phyloP scores from a whole-genome alignment of 768 basidiomycete genomes.

The Russula brevipes region DNA sequence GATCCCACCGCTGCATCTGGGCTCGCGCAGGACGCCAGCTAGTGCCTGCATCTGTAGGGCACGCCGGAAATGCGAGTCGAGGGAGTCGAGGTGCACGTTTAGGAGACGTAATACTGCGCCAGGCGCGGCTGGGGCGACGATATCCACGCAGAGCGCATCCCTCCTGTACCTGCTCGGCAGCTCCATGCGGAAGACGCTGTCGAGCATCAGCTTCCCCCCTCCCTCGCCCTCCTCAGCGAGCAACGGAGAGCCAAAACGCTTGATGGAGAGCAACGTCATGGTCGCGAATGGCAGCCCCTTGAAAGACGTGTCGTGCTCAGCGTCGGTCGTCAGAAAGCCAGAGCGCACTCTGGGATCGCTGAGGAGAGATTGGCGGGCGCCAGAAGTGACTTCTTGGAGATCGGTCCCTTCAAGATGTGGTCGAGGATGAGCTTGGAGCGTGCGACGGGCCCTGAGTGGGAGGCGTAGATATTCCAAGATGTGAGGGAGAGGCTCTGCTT shows the following conservation, averaged over 20 bases:
- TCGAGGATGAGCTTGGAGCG: conserved; percentile 34
- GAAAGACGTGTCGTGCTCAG: conserved; percentile 6
- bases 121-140: conserved; percentile 29
- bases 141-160: conserved; percentile 37
- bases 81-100: conserved; percentile 38
- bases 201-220: background rate
- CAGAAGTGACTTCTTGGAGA: conserved; percentile 1
- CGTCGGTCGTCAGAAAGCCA: background rate
- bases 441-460: conserved; percentile 27
- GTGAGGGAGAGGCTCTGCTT: conserved; percentile 30
- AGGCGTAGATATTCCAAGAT: conserved; percentile 38
- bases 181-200: background rate
- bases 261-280: conserved; percentile 7
- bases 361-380: background rate
- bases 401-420: background rate
- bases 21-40: conserved; percentile 37
- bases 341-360: background rate
- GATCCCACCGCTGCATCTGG: conserved; percentile 37
- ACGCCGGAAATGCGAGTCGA: conserved; percentile 23
- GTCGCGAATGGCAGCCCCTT: background rate
- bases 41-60: conserved; percentile 31
- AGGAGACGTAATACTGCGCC: conserved; percentile 32
- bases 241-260: background rate
- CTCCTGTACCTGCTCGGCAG: conserved; percentile 30
- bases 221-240: conserved; percentile 3